Conservation (phyloP, 2,329 filamentous ascomycete genomes). For the Phialocephala sp. region DNA sequence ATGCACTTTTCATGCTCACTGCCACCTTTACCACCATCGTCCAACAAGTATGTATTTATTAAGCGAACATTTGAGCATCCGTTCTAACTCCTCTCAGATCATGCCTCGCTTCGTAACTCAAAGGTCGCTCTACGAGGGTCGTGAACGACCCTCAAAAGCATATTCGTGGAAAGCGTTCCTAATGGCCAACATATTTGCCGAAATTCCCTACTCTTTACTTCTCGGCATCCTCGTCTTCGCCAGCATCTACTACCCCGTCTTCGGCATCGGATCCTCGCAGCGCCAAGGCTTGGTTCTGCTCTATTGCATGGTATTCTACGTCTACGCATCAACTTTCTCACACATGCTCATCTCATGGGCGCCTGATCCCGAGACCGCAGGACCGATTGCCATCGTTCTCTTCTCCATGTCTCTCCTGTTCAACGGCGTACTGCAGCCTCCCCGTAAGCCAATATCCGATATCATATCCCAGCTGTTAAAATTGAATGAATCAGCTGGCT, state of each 20-base stretch:
- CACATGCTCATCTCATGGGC: constrained; percentile 77
- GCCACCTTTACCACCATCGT: constrained; percentile 42
- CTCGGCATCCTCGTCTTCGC: constrained; percentile 77
- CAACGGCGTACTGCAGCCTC: constrained; percentile 50
- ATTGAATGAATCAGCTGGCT: background rate
- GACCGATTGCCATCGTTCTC: constrained; percentile 75
- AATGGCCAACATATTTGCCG: constrained; percentile 76
- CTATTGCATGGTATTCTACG: constrained; percentile 70
- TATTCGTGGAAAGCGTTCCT: constrained; percentile 73
- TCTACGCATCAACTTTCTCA: constrained; percentile 84
- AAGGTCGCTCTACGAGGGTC: constrained; percentile 62
- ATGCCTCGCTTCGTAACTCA: constrained; percentile 43
- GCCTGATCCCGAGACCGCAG: constrained; percentile 74
- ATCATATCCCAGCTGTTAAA: too few species aligned
- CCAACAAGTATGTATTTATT: constrained; percentile 54
- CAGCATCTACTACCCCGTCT: constrained; percentile 82
- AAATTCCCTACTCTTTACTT: constrained; percentile 80
- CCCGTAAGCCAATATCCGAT: too few species aligned
- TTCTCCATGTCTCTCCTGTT: constrained; percentile 77
- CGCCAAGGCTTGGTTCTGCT: constrained; percentile 81
- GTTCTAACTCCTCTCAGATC: too few species aligned
- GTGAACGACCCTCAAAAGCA: constrained; percentile 77
- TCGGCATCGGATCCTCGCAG: constrained; percentile 69
- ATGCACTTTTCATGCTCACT: constrained; percentile 21
- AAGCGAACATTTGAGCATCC: too few species aligned